Base-by-base conservation (phyloP, 345 rosid species). In the Durio zibethinus region DNA sequence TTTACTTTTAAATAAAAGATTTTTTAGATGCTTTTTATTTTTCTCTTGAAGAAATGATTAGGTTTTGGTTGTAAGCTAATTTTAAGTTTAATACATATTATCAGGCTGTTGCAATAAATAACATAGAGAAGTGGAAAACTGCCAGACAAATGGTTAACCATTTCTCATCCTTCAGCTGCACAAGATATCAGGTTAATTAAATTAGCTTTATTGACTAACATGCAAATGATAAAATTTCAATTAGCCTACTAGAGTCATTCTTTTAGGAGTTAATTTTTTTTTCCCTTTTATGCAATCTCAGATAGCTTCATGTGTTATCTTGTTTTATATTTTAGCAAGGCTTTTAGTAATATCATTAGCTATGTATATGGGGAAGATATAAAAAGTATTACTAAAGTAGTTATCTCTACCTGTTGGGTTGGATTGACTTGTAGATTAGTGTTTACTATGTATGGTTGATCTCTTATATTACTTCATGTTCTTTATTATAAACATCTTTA, bases 31-130 rank as follows among this genome's bases (percentile, higher is more conserved):
- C 23, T 52, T 52, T 52, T 53, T n/a, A n/a, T 53, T 53, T 53
- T 53, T 20, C 57, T 53, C 23, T n/a, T 2, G 8, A 42, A 20
- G 29, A 40, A 66, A 66, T 66, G 71, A 29, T 50, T 61, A 59
- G 33, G 52, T 64, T 35, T 56, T 75, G 31, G 21, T 20, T 43
- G 15, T 69, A 29, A 45, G n/a, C 60, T 75, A 33, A 77, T 20
- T 36, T 9, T 2, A 43, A 29, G 38, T 77, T 48, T 12, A 45
- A 45, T 54, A 2, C 35, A 31, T 74, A 45, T 73, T 59, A 40
- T 29, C 86, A 96, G 98, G 98, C 99, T 84, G 98, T 93, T 77
- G 98, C 98, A 38, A 97, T 96, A 78, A 96, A 91, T 88, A 96
- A 88, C 77, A 84, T 96, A 83, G 98, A 98, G 50, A 96, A 96